Base-by-base conservation (phyloP, 495 filamentous ascomycete species). In the Darksidea phi region DNA sequence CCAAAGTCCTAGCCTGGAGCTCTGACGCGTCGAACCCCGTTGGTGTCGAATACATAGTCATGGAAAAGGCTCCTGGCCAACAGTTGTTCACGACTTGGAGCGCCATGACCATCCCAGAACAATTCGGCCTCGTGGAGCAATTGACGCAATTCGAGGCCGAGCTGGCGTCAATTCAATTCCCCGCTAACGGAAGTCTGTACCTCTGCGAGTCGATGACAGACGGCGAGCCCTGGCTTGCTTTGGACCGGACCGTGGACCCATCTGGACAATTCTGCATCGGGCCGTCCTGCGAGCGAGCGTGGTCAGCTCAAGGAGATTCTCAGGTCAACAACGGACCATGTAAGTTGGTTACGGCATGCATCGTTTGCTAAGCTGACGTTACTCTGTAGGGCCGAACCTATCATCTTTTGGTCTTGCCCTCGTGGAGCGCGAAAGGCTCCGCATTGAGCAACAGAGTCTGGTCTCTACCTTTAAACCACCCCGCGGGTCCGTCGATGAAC, bases 31-130 rank as follows among this genome's bases (percentile, higher is more conserved):
- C 67, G 15, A 52, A 52, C 28, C 24, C 49, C 26, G 49, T 52
- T 52, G 28, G 49, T 21, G 49, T 25, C 28, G 49, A 76, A 74
- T 75, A 75, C 48, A 75, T 76, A 13, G 67, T 77, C 23, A 77
- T 77, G 71, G 75, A 74, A 48, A 75, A 74, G 53, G 73, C 70
- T 5, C 15, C 60, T 18, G 76, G 73, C 3, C 54, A 75, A 50
- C 74, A 67, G 25, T 57, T 78, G 10, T 75, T 67, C 50, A 48
- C 71, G 37, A 37, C 45, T 36, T 76, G 71, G 74, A 62, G 45
- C 4, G 48, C 58, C 7, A 69, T 77, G 59, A 53, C 38, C 0
- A 54, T 70, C 37, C 28, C 57, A 10, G 64, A 76, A 5, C 64
- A 67, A 49, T 54, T 73, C 1, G 32, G 70, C 42, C 55, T 77